Conservation (phyloP, 2,329 filamentous ascomycete genomes). For the Eurotiales sp. region DNA sequence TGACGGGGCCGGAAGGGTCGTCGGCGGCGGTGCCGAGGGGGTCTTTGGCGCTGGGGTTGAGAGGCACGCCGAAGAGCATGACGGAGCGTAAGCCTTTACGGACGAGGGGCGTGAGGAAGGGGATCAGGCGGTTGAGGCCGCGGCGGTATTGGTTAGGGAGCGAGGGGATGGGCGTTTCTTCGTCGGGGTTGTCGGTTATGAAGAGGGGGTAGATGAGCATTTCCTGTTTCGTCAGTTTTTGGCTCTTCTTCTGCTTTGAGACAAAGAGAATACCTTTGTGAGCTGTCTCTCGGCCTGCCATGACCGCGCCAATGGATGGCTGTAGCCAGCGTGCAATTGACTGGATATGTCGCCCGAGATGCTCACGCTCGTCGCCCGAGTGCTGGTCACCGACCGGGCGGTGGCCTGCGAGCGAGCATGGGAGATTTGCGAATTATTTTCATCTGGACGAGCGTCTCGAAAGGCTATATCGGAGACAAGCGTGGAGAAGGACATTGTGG, state of each 20-base stretch:
- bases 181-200: constrained; percentile 88
- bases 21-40: constrained; percentile 87
- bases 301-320: constrained; percentile 70
- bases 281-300: constrained; percentile 84
- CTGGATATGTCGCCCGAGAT: constrained; percentile 68
- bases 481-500: constrained; percentile 46
- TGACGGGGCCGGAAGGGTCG: constrained; percentile 88
- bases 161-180: constrained; percentile 84
- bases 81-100: constrained; percentile 88
- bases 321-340: constrained; percentile 79
- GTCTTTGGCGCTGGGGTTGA: constrained; percentile 78
- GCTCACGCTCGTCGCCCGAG: constrained; percentile 49
- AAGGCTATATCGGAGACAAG: constrained; percentile 49
- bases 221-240: constrained; percentile 55
- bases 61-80: constrained; percentile 91
- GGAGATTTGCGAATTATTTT: constrained; percentile 43
- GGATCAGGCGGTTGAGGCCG: constrained; percentile 78
- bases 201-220: constrained; percentile 99
- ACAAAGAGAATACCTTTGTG: constrained; percentile 63
- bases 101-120: constrained; percentile 81
- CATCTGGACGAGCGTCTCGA: constrained; percentile 39
- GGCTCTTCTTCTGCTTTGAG: not conserved
- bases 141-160: constrained; percentile 86
- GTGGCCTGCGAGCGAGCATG: constrained; percentile 35
- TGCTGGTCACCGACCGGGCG: constrained; percentile 45